Percentiles rank a stretch among this genome's conserved stretches.
Evolutionary conservation across 441 rosid species (phyloP).

Genomic region (Corymbia calophylla): DNA sequence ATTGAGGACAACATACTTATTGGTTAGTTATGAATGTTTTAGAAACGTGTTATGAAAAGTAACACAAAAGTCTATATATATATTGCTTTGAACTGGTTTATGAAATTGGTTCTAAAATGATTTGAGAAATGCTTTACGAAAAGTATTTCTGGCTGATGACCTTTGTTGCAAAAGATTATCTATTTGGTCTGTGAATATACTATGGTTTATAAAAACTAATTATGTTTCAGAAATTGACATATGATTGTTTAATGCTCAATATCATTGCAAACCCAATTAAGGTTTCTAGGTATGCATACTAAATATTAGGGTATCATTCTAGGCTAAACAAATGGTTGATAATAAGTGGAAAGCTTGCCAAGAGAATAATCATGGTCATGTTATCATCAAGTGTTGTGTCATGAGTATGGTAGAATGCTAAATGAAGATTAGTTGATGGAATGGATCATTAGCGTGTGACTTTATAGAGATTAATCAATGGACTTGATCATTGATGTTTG

Average conservation of each 20-base stretch:
- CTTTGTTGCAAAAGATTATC: background rate
- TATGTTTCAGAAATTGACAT: background rate
- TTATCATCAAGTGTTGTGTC: fast-evolving
- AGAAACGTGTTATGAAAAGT: background rate
- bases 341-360: background rate
- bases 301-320: background rate
- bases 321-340: fast-evolving
- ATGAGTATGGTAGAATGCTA: background rate
- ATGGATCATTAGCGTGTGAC: fast-evolving
- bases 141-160: background rate
- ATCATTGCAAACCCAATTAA: fast-evolving
- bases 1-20: background rate
- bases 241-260: background rate
- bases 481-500: background rate
- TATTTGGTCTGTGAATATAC: background rate
- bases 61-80: background rate
- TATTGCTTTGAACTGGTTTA: fast-evolving
- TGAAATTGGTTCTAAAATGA: background rate
- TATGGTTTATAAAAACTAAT: background rate
- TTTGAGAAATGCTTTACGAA: fast-evolving
- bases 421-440: background rate
- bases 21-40: background rate
- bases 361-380: fast-evolving
- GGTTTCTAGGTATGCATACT: background rate
- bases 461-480: background rate